Evolutionary conservation across 202 grass and related monocot genomes (phyloP).

Genomic region (Dendrocalamus latiflorus): DNA sequence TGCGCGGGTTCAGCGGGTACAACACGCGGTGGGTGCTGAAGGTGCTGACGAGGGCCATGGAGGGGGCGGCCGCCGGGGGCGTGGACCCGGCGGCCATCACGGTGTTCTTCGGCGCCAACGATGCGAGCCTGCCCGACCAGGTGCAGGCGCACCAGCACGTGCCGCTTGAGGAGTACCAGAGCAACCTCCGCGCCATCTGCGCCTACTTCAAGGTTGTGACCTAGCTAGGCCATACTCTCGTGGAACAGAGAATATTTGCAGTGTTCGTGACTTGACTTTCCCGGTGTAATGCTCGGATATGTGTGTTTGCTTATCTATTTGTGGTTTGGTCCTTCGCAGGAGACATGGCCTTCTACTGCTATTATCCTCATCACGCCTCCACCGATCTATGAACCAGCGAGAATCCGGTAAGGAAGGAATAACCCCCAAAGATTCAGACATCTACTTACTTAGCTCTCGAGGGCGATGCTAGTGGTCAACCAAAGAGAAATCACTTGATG

Average conservation of each 20-base stretch:
- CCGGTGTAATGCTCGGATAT: background rate
- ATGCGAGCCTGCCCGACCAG: slow-evolving; percentile 62
- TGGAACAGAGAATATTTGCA: background rate
- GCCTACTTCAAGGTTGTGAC: slow-evolving; percentile 57
- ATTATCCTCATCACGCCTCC: slow-evolving; percentile 88
- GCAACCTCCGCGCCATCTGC: slow-evolving; percentile 71
- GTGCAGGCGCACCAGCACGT: slow-evolving; percentile 61
- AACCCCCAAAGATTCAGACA: background rate
- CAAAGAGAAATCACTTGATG: background rate
- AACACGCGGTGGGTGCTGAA: slow-evolving; percentile 79
- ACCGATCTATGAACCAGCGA: slow-evolving; percentile 65
- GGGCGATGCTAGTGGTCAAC: background rate
- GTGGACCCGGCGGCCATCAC: slow-evolving; percentile 50
- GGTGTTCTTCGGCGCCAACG: slow-evolving; percentile 92
- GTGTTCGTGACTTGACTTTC: too few relatives aligned
- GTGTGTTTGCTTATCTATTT: background rate
- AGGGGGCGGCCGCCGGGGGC: slow-evolving; percentile 18
- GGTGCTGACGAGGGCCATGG: slow-evolving; percentile 55
- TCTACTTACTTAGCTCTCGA: background rate
- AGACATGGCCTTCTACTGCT: slow-evolving; percentile 50
- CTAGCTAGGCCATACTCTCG: background rate
- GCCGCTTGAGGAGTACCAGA: slow-evolving; percentile 63
- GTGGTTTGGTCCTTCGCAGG: slow-evolving; percentile 34
- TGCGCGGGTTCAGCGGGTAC: slow-evolving; percentile 82
- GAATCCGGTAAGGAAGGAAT: slow-evolving; percentile 46